phyloP scores from a whole-genome alignment of 2,329 filamentous ascomycete genomes.

The Fusarium abutilonis region DNA sequence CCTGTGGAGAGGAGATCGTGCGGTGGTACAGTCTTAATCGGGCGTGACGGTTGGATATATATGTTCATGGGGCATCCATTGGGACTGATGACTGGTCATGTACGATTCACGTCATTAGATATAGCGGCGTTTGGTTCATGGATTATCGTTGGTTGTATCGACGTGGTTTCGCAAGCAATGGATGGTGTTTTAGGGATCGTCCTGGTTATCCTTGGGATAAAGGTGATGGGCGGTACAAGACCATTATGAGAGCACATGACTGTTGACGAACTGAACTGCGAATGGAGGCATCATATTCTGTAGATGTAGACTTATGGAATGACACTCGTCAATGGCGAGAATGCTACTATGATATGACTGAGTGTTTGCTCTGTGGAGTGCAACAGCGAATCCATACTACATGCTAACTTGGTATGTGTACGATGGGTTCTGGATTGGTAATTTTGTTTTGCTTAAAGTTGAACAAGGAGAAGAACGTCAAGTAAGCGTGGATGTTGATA shows the following conservation, averaged over 20 bases:
- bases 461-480: background rate
- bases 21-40: slow-evolving; percentile 33
- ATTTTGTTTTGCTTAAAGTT: background rate
- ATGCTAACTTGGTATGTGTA: background rate
- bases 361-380: slow-evolving; percentile 10
- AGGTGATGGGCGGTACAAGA: slow-evolving; percentile 13
- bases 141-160: slow-evolving; percentile 44
- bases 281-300: slow-evolving; percentile 29
- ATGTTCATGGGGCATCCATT: slow-evolving; percentile 38
- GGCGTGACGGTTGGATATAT: slow-evolving; percentile 43
- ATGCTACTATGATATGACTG: slow-evolving; percentile 27
- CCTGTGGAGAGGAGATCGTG: slow-evolving; percentile 6
- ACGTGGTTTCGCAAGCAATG: slow-evolving; percentile 40
- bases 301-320: slow-evolving; percentile 29
- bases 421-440: background rate
- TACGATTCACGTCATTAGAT: slow-evolving; percentile 48
- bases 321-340: slow-evolving; percentile 24
- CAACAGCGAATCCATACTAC: background rate
- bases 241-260: slow-evolving; percentile 34
- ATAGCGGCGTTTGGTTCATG: slow-evolving; percentile 48
- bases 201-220: slow-evolving; percentile 34
- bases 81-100: slow-evolving; percentile 44
- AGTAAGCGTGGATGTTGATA: too few relatives aligned
- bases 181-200: slow-evolving; percentile 27
- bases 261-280: slow-evolving; percentile 30